phyloP scores from a whole-genome alignment of 768 basidiomycete species.

The Pleurotus ostreatus region DNA sequence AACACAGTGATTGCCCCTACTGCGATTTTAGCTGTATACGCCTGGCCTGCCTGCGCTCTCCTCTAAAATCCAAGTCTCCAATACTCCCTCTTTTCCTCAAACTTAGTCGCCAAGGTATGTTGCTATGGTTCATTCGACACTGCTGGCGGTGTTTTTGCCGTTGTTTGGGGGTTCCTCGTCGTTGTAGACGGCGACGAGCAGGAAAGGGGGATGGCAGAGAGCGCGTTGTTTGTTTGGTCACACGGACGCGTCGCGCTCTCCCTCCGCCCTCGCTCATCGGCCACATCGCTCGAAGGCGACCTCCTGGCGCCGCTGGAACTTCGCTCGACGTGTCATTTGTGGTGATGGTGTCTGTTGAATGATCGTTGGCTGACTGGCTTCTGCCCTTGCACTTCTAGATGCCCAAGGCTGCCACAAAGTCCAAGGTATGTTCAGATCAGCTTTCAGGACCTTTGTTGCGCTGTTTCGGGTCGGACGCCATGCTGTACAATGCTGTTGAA shows the following conservation, averaged over 20 bases:
- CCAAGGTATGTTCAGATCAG: slow-evolving; percentile 47
- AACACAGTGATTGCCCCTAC: slow-evolving; percentile 6
- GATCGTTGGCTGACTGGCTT: slow-evolving; percentile 8
- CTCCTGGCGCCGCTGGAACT: not conserved
- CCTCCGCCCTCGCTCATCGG: not conserved
- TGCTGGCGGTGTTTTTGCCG: slow-evolving; percentile 1
- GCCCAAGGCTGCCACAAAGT: slow-evolving; percentile 74
- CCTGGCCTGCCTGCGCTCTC: slow-evolving; percentile 7
- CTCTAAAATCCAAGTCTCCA: slow-evolving; percentile 7
- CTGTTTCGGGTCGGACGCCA: not conserved
- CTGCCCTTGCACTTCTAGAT: slow-evolving; percentile 39
- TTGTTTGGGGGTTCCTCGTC: slow-evolving; percentile 10
- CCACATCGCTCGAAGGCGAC: not conserved
- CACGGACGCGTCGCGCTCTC: slow-evolving; percentile 13
- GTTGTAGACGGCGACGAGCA: slow-evolving; percentile 10
- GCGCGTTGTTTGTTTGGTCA: slow-evolving; percentile 20
- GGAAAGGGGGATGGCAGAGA: slow-evolving; percentile 1
- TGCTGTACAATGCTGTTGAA: not conserved
- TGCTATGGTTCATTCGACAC: slow-evolving; percentile 2
- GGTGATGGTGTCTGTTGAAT: not conserved
- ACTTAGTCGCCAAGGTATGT: slow-evolving; percentile 6
- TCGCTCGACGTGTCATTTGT: slow-evolving; percentile 6
- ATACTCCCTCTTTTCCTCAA: not conserved
- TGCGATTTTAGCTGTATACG: slow-evolving; percentile 9
- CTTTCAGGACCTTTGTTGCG: slow-evolving; percentile 12